Base-by-base conservation (phyloP, 2,329 filamentous ascomycete genomes). In the Aspergillus vadensis region DNA sequence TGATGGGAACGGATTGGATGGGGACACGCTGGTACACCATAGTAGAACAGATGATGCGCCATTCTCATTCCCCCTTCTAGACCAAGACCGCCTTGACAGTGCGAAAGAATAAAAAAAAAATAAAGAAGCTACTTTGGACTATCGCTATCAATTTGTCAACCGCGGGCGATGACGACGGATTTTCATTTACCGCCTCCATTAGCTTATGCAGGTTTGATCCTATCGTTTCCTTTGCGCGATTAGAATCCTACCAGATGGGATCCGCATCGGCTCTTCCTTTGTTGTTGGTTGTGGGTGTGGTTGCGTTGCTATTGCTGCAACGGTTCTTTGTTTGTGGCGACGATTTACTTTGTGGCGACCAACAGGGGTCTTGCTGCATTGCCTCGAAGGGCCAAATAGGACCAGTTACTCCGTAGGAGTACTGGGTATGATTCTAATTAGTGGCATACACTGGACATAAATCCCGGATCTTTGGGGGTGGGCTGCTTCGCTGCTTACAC, bases 181-280 rank as follows among this genome's bases (percentile, higher is more conserved):
- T 14, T 21, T 55, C 25, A 30, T 15, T 54, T 47, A 55, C 44
- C 39, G 52, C 52, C 12, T 55, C 52, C 23, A 41, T 43, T 54
- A 43, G 51, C 23, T 27, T 43, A 14, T 49, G 47, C 47, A 25
- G 23, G 47, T 49, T 25, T 49, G 23, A 12, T 49, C 47, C 47
- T 49, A 49, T 49, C 47, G 47, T 27, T 49, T 30, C 12, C 19
- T 30, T 30, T 32, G 23, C 47, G 47, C 25, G 47, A 49, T 49
- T 25, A 25, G 47, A 32, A 49, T 49, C 47, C 47, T 17, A 32
- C 23, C 23, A 27, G 47, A 27, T 30, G 47, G 12, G 47, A 49
- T 25, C 47, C 47, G 47, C 47, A 14, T 27, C 47, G 47, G 47
- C 47, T 49, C 30, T 49, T 49, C 47, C 47, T 49, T 49, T 49